Evolutionary conservation across 2,329 filamentous ascomycete species (phyloP).

Genomic region (Fonsecaea pugnacius): DNA sequence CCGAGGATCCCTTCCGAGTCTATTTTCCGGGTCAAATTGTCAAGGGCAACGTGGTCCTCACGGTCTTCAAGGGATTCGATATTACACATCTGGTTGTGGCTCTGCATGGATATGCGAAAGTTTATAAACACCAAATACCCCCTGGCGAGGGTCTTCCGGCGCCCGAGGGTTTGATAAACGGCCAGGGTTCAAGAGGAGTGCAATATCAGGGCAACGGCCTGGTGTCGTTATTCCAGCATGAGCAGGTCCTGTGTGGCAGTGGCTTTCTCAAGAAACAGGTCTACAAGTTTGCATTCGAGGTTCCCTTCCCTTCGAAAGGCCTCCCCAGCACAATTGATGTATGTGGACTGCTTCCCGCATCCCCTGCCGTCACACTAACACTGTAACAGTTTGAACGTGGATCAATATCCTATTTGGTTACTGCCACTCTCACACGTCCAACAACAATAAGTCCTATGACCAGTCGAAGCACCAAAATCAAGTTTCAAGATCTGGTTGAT

Average conservation of each 20-base stretch:
- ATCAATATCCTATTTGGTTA: slow-evolving; percentile 87
- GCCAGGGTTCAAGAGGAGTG: slow-evolving; percentile 56
- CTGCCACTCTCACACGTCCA: slow-evolving; percentile 84
- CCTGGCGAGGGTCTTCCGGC: slow-evolving; percentile 59
- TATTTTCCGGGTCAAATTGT: slow-evolving; percentile 67
- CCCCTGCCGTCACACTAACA: slow-evolving; percentile 33
- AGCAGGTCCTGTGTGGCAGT: slow-evolving; percentile 67
- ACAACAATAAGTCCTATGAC: slow-evolving; percentile 81
- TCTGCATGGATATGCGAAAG: slow-evolving; percentile 67
- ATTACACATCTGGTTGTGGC: slow-evolving; percentile 68
- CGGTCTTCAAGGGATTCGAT: slow-evolving; percentile 63
- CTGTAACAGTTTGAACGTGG: slow-evolving; percentile 83
- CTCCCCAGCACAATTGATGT: slow-evolving; percentile 92
- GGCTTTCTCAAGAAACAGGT: slow-evolving; percentile 66
- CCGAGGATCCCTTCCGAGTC: slow-evolving; percentile 65
- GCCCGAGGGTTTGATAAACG: slow-evolving; percentile 57
- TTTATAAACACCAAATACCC: slow-evolving; percentile 65
- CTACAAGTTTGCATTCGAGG: slow-evolving; percentile 69
- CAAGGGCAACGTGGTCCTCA: slow-evolving; percentile 63
- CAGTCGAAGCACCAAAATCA: slow-evolving; percentile 79
- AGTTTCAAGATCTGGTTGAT: slow-evolving; percentile 80
- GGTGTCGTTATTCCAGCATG: slow-evolving; percentile 67
- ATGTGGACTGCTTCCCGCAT: slow-evolving; percentile 47
- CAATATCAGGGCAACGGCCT: slow-evolving; percentile 68
- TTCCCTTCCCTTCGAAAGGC: slow-evolving; percentile 63